phyloP scores from a whole-genome alignment of 2,329 filamentous ascomycete species.

The Cadophora luteo-olivacea region DNA sequence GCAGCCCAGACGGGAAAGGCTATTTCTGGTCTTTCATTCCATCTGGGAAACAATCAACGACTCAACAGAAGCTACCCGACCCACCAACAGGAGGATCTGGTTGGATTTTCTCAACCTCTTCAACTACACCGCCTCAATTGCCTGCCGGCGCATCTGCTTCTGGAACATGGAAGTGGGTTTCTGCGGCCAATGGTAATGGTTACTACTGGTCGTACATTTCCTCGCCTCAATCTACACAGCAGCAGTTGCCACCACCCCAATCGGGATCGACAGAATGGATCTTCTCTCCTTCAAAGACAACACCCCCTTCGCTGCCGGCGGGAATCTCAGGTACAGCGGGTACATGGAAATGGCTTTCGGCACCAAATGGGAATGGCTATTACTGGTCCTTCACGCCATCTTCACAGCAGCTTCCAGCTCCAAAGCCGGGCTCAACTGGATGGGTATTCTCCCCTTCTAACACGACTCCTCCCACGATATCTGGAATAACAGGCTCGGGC shows the following conservation, averaged over 20 bases:
- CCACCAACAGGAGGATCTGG: neutral
- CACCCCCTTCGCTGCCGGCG: neutral
- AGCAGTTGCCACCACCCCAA: conserved; percentile 1
- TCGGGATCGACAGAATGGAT: conserved; percentile 9
- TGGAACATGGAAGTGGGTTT: neutral
- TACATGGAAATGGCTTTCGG: conserved; percentile 3
- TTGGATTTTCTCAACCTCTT: conserved; percentile 12
- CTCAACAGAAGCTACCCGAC: conserved; percentile 1
- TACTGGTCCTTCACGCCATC: conserved; percentile 12
- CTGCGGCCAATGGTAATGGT: neutral
- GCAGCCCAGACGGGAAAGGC: conserved; percentile 1
- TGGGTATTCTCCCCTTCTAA: neutral
- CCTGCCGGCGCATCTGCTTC: neutral
- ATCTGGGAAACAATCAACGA: neutral
- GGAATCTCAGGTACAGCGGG: neutral
- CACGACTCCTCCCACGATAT: neutral
- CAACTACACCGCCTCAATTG: neutral
- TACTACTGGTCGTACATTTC: conserved; percentile 5
- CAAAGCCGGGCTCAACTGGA: neutral
- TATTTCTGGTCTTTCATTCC: neutral
- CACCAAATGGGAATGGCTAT: conserved; percentile 4
- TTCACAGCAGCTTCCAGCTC: conserved; percentile 5
- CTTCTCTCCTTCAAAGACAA: conserved; percentile 1
- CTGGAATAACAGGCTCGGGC: neutral
- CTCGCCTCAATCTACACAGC: neutral